Base-by-base conservation (phyloP, 306 rosid genomes). In the Amphicarpaea edgeworthii region DNA sequence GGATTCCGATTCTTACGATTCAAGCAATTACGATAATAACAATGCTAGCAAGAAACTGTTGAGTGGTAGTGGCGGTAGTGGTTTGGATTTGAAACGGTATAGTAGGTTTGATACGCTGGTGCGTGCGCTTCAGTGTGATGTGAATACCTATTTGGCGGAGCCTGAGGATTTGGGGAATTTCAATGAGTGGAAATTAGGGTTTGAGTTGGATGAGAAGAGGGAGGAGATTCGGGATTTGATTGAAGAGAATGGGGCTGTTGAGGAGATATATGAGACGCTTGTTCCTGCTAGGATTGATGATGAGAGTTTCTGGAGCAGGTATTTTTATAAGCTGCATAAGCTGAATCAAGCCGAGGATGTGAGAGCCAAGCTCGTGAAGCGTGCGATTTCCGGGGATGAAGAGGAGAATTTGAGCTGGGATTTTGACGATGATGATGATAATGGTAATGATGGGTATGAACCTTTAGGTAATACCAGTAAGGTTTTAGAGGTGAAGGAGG, bases 321-420 rank as follows among this genome's bases (percentile, higher is more conserved):
- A 92, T 61, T 95, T 92, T 51, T 95, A 86, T 71, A 87, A 65
- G 72, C 82, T 95, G 73, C 86, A 90, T 70, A 89, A 77, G 85
- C 79, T 92, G 73, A 89, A 87, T 76, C 90, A 84, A 71, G 91
- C 66, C 0, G 99, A 95, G 86, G 93, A 90, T 54, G 93, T 96
- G 0, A 89, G 99, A 78, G 88, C 87, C 21, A 89, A 85, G 88
- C 90, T 95, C 3, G 99, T 95, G 72, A 89, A 88, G 71, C 88
- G 93, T 0, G 97, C 96, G 0, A 89, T 92, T 51, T 88, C 93
- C 0, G 89, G 85, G 3, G 83, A 85, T 32, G 94, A 87, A 45
- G 97, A 92, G 12, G 99, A 92, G 86, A 97, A 95, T 81, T 85
- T 95, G 88, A 90, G 91, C 77, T 95, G 97, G 99, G 99, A 95